phyloP scores from a whole-genome alignment of 768 basidiomycete genomes.

The Kwoniella europaea region DNA sequence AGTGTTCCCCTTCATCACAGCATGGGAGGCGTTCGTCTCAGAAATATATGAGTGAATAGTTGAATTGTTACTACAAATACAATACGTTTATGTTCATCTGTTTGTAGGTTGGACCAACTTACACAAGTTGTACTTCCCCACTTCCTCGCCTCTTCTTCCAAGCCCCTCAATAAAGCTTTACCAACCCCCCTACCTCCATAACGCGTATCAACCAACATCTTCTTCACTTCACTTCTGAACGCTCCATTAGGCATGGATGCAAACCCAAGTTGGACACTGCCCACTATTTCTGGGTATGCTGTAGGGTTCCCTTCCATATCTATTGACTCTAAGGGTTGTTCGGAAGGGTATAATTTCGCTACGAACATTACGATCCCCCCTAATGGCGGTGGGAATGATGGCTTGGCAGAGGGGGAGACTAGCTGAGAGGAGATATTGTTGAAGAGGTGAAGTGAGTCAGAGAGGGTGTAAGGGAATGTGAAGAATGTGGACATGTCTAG shows the following conservation, averaged over 20 bases:
- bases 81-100: too few species aligned
- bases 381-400: slow-evolving; percentile 6
- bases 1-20: too few species aligned
- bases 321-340: slow-evolving; percentile 1
- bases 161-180: background rate
- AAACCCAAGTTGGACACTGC: slow-evolving; percentile 17
- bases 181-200: slow-evolving; percentile 20
- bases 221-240: slow-evolving; percentile 16
- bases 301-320: slow-evolving; percentile 16
- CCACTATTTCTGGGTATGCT: slow-evolving; percentile 13
- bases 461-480: slow-evolving; percentile 2
- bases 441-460: slow-evolving; percentile 7
- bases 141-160: slow-evolving; percentile 16
- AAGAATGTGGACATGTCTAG: slow-evolving; percentile 17
- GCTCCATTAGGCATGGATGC: slow-evolving; percentile 16
- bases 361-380: slow-evolving; percentile 14
- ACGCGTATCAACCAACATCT: slow-evolving; percentile 20
- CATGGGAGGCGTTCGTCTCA: too few species aligned
- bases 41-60: too few species aligned
- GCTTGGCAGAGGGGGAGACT: background rate
- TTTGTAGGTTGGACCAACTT: too few species aligned
- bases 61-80: too few species aligned
- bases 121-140: slow-evolving; percentile 18
- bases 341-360: background rate
- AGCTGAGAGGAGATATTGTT: background rate